Conservation (phyloP, 2,329 filamentous ascomycete species). For the Polychaeton citri region DNA sequence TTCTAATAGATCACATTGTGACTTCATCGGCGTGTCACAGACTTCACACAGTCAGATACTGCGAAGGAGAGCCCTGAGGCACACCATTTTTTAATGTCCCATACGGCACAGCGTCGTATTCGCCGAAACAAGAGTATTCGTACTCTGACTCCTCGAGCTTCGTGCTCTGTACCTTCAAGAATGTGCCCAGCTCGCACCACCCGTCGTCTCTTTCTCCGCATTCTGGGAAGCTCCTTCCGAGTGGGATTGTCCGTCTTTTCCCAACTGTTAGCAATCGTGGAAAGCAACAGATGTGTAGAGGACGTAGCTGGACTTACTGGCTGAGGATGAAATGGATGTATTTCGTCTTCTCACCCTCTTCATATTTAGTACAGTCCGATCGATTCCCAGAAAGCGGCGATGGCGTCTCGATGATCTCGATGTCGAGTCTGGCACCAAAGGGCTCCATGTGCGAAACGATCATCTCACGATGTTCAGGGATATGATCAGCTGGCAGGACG, state of each 20-base stretch:
- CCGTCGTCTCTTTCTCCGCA: slow-evolving; percentile 57
- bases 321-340: slow-evolving; percentile 67
- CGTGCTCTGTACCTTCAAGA: slow-evolving; percentile 47
- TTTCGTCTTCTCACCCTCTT: slow-evolving; percentile 38
- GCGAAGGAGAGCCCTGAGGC: slow-evolving; percentile 14
- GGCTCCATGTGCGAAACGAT: slow-evolving; percentile 56
- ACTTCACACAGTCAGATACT: neutral
- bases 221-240: slow-evolving; percentile 51
- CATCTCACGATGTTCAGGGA: slow-evolving; percentile 45
- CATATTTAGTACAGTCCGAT: slow-evolving; percentile 32
- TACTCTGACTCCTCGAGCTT: slow-evolving; percentile 48
- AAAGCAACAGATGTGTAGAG: too few species aligned
- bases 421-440: slow-evolving; percentile 59
- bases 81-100: slow-evolving; percentile 39
- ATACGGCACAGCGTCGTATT: slow-evolving; percentile 37
- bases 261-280: too few species aligned
- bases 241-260: slow-evolving; percentile 48
- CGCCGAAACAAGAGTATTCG: slow-evolving; percentile 52
- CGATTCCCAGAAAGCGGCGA: slow-evolving; percentile 46
- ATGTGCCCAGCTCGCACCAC: slow-evolving; percentile 62
- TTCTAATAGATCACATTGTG: neutral
- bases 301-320: slow-evolving; percentile 11
- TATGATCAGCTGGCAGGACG: slow-evolving; percentile 41
- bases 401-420: slow-evolving; percentile 59
- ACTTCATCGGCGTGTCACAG: neutral